A percentile compares a stretch with the other conserved stretches of the same genome.
Conservation (phyloP, 805 yeast species). For the Saccharomycopsis oosterbeekiorum region DNA sequence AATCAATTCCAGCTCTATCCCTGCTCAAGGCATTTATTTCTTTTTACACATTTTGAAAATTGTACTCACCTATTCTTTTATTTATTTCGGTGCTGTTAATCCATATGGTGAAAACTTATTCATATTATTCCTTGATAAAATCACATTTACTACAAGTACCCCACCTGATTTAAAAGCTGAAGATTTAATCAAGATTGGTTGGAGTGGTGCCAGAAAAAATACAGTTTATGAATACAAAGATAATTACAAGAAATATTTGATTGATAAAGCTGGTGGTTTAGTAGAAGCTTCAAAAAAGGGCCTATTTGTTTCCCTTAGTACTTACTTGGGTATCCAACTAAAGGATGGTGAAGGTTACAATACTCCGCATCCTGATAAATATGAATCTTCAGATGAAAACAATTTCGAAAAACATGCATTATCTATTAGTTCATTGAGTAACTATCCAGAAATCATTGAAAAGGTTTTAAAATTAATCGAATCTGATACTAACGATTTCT, state of each 20-base stretch:
- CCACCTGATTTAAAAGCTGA: slow-evolving; percentile 26
- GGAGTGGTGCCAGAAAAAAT: slow-evolving; percentile 88
- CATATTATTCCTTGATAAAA: slow-evolving; percentile 18
- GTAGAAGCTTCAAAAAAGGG: slow-evolving; percentile 72
- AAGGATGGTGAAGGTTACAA: slow-evolving; percentile 79
- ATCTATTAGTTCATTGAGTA: slow-evolving; percentile 27
- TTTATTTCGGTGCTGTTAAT: slow-evolving; percentile 68
- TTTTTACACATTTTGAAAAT: slow-evolving; percentile 60
- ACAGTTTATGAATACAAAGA: slow-evolving; percentile 62
- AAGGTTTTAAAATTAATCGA: background rate
- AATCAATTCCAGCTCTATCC: slow-evolving; percentile 29
- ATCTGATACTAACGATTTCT: background rate
- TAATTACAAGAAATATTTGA: slow-evolving; percentile 51
- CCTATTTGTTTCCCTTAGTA: slow-evolving; percentile 44
- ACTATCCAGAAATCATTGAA: slow-evolving; percentile 20
- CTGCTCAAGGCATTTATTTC: slow-evolving; percentile 62
- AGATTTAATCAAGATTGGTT: slow-evolving; percentile 59
- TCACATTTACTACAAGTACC: slow-evolving; percentile 26
- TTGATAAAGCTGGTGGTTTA: slow-evolving; percentile 63
- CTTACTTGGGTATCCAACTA: slow-evolving; percentile 49
- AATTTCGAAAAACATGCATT: slow-evolving; percentile 6
- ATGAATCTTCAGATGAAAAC: background rate
- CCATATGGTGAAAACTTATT: slow-evolving; percentile 49
- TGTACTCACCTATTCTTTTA: slow-evolving; percentile 40
- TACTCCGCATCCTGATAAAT: slow-evolving; percentile 39